Evolutionary conservation across 345 rosid genomes (phyloP).

Genomic region (Punica granatum): DNA sequence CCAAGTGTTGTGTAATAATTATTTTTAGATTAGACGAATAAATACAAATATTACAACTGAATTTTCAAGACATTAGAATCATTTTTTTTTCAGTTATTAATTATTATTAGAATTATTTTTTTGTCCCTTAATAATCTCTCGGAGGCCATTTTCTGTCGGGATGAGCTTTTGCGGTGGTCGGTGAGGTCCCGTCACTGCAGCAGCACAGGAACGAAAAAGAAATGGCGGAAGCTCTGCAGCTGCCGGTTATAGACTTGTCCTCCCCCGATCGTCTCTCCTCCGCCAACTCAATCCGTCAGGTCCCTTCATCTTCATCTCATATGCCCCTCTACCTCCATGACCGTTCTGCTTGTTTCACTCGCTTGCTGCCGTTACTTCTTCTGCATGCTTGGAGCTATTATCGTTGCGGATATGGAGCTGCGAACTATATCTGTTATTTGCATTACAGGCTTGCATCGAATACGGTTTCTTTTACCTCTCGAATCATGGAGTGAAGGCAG

Average conservation of each 20-base stretch:
- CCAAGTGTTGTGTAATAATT: no score
- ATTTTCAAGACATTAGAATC: no score
- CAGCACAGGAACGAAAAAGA: background rate
- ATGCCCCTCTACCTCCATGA: background rate
- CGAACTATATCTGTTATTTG: background rate
- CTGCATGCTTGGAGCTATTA: no score
- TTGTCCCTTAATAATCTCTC: no score
- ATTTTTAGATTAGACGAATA: no score
- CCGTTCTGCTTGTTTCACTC: background rate
- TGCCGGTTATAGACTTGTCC: slow-evolving; percentile 44
- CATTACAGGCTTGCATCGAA: slow-evolving; percentile 61
- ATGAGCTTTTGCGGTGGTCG: no score
- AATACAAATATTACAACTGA: no score
- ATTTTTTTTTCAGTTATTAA: no score
- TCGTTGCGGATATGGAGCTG: background rate
- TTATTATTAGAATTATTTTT: no score
- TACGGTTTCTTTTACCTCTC: slow-evolving; percentile 80
- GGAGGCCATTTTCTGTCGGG: no score
- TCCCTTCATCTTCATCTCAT: slow-evolving; percentile 9
- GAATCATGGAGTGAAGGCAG: slow-evolving; percentile 72
- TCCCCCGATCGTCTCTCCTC: slow-evolving; percentile 31
- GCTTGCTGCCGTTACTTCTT: no score
- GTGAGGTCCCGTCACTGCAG: no score
- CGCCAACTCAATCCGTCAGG: slow-evolving; percentile 45
- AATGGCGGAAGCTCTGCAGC: slow-evolving; percentile 22